These are phyloP conservation scores for Flaveria brownii DNA, from an alignment of 129 eudicot genomes.

Conservation along the genomic window DNA sequence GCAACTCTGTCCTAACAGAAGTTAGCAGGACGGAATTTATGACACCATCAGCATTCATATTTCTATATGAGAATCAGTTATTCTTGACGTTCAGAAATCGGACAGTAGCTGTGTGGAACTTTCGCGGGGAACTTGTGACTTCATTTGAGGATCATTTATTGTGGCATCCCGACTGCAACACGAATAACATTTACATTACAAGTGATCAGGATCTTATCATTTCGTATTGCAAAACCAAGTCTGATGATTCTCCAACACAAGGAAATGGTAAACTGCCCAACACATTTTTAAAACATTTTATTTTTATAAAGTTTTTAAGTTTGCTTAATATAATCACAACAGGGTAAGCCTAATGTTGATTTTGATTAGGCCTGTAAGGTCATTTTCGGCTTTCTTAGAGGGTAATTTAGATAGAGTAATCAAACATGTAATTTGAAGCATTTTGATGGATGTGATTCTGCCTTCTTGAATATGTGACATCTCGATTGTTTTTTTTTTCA, in stretches of 20 bases:
- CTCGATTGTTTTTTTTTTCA: no score
- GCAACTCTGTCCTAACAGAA: conserved; percentile 68
- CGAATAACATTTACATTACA: conserved; percentile 84
- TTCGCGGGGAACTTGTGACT: conserved; percentile 90
- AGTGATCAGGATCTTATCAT: conserved; percentile 94
- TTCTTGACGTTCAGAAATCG: conserved; percentile 85
- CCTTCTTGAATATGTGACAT: neutral
- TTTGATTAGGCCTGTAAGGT: no score
- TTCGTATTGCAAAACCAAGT: conserved; percentile 82
- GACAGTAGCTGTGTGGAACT: conserved; percentile 93
- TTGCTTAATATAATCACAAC: no score
- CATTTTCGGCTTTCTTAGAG: no score
- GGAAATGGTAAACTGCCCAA: conserved; percentile 47
- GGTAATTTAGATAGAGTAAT: no score
- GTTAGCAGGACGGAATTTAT: conserved; percentile 83
- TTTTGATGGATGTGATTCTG: conserved; percentile 3
- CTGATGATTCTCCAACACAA: conserved; percentile 61
- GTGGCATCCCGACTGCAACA: conserved; percentile 97
- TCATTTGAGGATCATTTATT: conserved; percentile 90
- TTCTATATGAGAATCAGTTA: conserved; percentile 78
- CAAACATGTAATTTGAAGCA: neutral
- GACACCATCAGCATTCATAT: conserved; percentile 95
- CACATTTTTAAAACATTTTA: neutral
- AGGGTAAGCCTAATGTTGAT: no score
- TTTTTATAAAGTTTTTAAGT: neutral